A percentile compares a stretch with the other conserved stretches of the same genome.
Conservation (phyloP, 768 basidiomycete genomes). For the Rhodotorula toruloides region DNA sequence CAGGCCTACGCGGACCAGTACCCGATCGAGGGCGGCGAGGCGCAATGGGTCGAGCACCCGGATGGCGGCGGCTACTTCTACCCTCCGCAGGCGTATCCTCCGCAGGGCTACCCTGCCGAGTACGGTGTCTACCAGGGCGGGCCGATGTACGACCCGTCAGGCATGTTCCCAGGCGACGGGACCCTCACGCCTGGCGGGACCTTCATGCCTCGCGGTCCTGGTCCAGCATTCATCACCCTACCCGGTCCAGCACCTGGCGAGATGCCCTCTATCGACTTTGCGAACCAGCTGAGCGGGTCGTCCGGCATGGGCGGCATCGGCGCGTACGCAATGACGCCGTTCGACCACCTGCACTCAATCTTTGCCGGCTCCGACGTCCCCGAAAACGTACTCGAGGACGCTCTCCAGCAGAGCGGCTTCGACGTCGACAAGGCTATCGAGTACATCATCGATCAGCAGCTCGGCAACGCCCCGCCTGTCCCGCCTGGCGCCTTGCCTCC, state of each 20-base stretch:
- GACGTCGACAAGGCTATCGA: conserved; percentile 96
- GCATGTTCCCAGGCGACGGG: background rate
- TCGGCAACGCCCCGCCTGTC: conserved; percentile 51
- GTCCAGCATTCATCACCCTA: conserved; percentile 31
- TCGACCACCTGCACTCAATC: conserved; percentile 89
- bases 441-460: conserved; percentile 68
- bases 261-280: conserved; percentile 36
- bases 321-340: conserved; percentile 70
- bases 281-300: conserved; percentile 26
- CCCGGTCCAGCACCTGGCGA: conserved; percentile 32
- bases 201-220: conserved; percentile 14
- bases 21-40: background rate
- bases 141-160: conserved; percentile 21
- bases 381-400: conserved; percentile 87
- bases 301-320: conserved; percentile 28
- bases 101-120: conserved; percentile 5
- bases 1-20: background rate
- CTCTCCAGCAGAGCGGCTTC: conserved; percentile 75
- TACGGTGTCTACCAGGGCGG: conserved; percentile 21
- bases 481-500: background rate
- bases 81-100: conserved; percentile 2
- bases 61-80: background rate
- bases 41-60: conserved; percentile 18
- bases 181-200: conserved; percentile 4
- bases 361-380: conserved; percentile 79